Base-by-base conservation (phyloP, 2,329 filamentous ascomycete genomes). In the Cladophialophora bantiana region DNA sequence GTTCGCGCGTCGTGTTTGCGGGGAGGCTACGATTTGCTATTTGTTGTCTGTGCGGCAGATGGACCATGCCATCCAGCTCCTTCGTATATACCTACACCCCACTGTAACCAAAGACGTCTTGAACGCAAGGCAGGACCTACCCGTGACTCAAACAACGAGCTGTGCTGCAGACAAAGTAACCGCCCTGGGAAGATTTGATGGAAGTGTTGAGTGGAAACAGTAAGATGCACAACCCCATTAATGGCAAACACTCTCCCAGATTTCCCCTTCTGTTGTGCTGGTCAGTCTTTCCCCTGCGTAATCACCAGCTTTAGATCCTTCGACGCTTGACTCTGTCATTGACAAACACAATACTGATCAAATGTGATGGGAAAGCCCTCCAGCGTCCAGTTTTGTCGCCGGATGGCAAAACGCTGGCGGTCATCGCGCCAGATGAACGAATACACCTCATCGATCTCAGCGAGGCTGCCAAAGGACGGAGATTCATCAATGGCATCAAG, bases 301-400 rank as follows among this genome's bases (percentile, higher is more conserved):
- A 12, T 20, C 13, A 20, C 26, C 13, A 20, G 4, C 5, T 26
- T 4, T 9, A 50, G 5, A 26, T 12, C 15, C 45, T 13, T 48
- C 31, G 2, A 18, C 32, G 1, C 12, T 20, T 9, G 7, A 61
- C n/a, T 10, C 10, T n/a, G 10, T 12, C 18, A n/a, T 42, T 52
- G 13, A n/a, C 6, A 2, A 2, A 45, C 53, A 62, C 18, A 45
- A 64, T 68, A 59, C 60, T 67, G 32, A 63, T 62, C 34, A 20
- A 45, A 20, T 55, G 45, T 35, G 52, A 60, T 31, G 59, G 60
- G 7, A 64, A 50, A 68, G 68, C 66, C 5, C 38, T 66, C 10
- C 68, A 64, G 34, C 67, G 62, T 35, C 66, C 68, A 7, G 53
- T 65, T 5, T 42, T 70, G 15, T 71, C 69, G 4, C 67, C 69